Evolutionary conservation across 2,329 filamentous ascomycete genomes (phyloP).

Genomic region (Aspergillus nomiae): DNA sequence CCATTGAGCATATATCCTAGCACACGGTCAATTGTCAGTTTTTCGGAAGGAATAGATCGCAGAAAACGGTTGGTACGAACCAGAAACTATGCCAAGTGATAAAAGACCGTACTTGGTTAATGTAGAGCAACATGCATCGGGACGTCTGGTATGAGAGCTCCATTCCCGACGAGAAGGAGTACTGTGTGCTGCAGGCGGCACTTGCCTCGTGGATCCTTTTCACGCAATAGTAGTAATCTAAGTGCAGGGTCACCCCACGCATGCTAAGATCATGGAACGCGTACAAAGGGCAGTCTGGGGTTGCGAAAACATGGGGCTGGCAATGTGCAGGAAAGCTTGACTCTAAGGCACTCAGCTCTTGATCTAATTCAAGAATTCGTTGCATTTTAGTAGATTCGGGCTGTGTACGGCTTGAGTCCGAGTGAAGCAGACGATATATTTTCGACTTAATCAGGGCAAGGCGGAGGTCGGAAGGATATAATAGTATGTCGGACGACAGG

Average conservation of each 20-base stretch:
- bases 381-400: conserved; percentile 23
- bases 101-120: conserved; percentile 18
- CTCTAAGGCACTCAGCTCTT: conserved; percentile 24
- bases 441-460: conserved; percentile 26
- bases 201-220: conserved; percentile 27
- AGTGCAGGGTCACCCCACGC: conserved; percentile 24
- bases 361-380: conserved; percentile 28
- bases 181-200: conserved; percentile 1
- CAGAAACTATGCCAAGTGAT: conserved; percentile 25
- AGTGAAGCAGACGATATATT: conserved; percentile 26
- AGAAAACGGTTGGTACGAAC: conserved; percentile 9
- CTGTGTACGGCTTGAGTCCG: conserved; percentile 10
- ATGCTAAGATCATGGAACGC: conserved; percentile 28
- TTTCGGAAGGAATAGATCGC: background rate
- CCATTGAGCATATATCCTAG: conserved; percentile 27
- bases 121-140: conserved; percentile 25
- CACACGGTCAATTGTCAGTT: background rate
- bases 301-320: conserved; percentile 21
- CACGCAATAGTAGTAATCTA: conserved; percentile 30
- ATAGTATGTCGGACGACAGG: conserved; percentile 19
- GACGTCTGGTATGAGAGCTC: conserved; percentile 28
- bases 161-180: conserved; percentile 21
- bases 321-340: conserved; percentile 19
- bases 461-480: conserved; percentile 28
- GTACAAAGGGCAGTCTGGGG: conserved; percentile 18